Percentiles rank a stretch among this genome's conserved stretches.
Evolutionary conservation across 495 filamentous ascomycete species (phyloP).

Genomic region (Bathelium albidoporum): DNA sequence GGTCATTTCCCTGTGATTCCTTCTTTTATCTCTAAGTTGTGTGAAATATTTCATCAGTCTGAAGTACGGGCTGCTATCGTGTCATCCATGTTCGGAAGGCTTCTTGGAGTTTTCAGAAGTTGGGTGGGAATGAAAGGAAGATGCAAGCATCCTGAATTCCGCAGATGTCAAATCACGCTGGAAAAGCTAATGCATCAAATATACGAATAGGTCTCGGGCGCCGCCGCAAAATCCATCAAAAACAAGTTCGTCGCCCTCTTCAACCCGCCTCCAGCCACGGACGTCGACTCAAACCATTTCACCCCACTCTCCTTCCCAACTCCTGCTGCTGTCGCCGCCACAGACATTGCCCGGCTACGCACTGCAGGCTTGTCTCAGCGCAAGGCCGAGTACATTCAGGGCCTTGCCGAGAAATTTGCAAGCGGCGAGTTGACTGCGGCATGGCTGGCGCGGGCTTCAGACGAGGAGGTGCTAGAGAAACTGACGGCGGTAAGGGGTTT

Average conservation of each 20-base stretch:
- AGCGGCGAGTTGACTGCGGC: constrained; percentile 61
- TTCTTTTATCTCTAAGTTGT: background rate
- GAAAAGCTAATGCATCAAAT: background rate
- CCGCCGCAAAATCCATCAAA: constrained; percentile 80
- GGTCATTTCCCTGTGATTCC: background rate
- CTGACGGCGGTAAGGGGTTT: constrained; percentile 80
- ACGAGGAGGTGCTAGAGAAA: constrained; percentile 75
- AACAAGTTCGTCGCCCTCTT: constrained; percentile 78
- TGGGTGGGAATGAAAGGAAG: too few species aligned
- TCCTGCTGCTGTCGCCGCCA: constrained; percentile 56
- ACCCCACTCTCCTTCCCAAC: constrained; percentile 50
- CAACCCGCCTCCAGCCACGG: constrained; percentile 24
- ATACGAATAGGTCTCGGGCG: constrained; percentile 56
- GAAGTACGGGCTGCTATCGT: too few species aligned
- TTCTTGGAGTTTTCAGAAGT: too few species aligned
- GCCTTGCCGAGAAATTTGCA: constrained; percentile 71
- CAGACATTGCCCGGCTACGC: constrained; percentile 53
- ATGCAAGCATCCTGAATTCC: too few species aligned
- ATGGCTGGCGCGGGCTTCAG: constrained; percentile 63
- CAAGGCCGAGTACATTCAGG: constrained; percentile 89
- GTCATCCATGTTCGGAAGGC: too few species aligned
- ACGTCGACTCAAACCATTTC: constrained; percentile 12
- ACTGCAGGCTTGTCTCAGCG: constrained; percentile 80
- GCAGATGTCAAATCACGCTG: background rate
- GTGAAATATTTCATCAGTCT: too few species aligned